Evolutionary conservation across 805 yeast genomes (phyloP), one percentile per base, ranked within the genome.

Genomic region (Saccharomycopsis synnaedendra): DNA sequence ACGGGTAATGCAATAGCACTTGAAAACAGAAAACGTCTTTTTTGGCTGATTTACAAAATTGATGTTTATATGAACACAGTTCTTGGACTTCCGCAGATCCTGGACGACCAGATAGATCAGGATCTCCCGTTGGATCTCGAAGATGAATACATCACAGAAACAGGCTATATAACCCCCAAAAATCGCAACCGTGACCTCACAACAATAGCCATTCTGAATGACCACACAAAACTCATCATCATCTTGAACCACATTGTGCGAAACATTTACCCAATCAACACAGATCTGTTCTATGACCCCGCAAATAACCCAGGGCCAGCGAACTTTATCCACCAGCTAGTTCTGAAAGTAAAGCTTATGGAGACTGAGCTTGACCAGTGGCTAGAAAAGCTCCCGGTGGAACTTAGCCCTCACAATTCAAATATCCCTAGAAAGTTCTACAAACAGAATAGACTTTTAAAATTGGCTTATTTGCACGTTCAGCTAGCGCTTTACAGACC

Each of bases 11-110:
- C 89, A 1, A 79, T 88, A 34, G 94, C 85, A 59, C 68, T 79
- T 37, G 96, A 89, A 58, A 82, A 85, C 1, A 70, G 95, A 51
- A 88, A 87, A 62, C 70, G 96, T 50, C 65, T 89, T 39, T 88
- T 88, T 61, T 88, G 90, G 85, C 82, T 96, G 1, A 81, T 88
- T 53, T 83, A 85, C 61, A 88, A 88, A 61, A 83, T 87, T 82
- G 96, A 89, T 59, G 78, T 86, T 41, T 88, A 89, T 60, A 85
- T 87, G 57, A 85, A 85, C 60, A 83, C 95, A 5, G 79, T 88
- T 67, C 61, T 89, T 54, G 96, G 96, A 1, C 68, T 88, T 44
- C 97, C 97, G 1, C 68, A 86, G 49, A 75, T 87, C 11, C 68
- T 76, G 43, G 83, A 81, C 52, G 85, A 80, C 53, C 95, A 86